Conservation (phyloP, 2,329 filamentous ascomycete genomes). For the Dothidotthia symphoricarpi region DNA sequence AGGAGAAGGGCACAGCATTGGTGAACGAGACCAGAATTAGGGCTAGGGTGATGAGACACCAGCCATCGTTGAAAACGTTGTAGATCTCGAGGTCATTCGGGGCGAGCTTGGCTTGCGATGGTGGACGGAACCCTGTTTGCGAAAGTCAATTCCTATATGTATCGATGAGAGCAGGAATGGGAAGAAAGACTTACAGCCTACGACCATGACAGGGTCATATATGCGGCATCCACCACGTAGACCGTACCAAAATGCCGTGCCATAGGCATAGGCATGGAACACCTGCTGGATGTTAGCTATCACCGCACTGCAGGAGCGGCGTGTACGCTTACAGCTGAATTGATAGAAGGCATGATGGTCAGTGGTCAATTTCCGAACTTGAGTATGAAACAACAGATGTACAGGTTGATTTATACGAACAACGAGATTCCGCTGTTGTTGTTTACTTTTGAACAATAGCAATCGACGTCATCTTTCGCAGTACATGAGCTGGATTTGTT, state of each 20-base stretch:
- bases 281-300: conserved; percentile 8
- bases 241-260: conserved; percentile 29
- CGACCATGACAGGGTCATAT: conserved; percentile 27
- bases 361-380: not conserved
- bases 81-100: conserved; percentile 28
- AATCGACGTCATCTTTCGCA: conserved; percentile 9
- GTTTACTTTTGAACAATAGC: too few species aligned
- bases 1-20: conserved; percentile 18
- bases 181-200: conserved; percentile 20
- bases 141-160: conserved; percentile 2
- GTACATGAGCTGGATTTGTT: conserved; percentile 10
- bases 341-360: conserved; percentile 13
- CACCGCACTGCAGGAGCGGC: not conserved
- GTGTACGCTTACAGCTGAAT: conserved; percentile 10
- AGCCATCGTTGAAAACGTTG: conserved; percentile 26
- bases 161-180: too few species aligned
- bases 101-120: conserved; percentile 20
- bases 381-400: not conserved
- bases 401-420: not conserved
- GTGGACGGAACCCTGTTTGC: conserved; percentile 23
- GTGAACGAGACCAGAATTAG: conserved; percentile 23
- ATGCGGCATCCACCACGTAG: conserved; percentile 25
- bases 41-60: conserved; percentile 28
- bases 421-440: conserved; percentile 2
- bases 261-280: conserved; percentile 26